Evolutionary conservation across 768 basidiomycete genomes (phyloP), one percentile per base, ranked within the genome.

Genomic region (Asterophora lycoperdoides): DNA sequence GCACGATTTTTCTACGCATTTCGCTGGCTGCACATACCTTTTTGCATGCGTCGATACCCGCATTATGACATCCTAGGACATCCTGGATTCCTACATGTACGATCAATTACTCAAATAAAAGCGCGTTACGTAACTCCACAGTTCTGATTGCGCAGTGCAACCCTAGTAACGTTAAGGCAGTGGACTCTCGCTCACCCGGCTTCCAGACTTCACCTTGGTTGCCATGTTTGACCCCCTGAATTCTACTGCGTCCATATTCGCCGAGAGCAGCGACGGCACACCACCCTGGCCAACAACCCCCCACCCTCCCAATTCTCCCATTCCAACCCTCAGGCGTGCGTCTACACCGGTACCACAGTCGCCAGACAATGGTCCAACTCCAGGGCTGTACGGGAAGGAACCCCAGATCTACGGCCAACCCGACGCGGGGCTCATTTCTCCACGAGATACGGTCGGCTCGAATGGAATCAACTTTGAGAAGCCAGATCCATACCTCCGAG

Each of bases 371-470:
- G 74, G 75, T 3, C 77, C 79, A 19, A 49, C 77, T 8, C 73
- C 74, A 18, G 83, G 83, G 13, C 63, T 80, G 8, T 90, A 86
- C 54, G 88, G 88, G 42, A 84, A 80, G 61, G 86, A 88, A 57
- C 86, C 90, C 0, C 85, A 86, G 65, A 89, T 93, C 52, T 93
- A 93, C 55, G 90, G 90, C 3, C 86, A 88, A 63, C 89, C 89
- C 1, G 86, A 87, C 44, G 78, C 84, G 35, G 90, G 91, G 2
- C 78, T 93, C 23, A 81, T 93, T 46, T 90, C 90, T 18, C 90
- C 90, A 9, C 68, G 78, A 47, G 75, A 80, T 1, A 80, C 80
- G 17, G 72, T 78, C 2, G 75, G 77, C 20, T 74, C 83, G 0
- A 90, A 89, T 62, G 90, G 90, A 5, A 63, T 71, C 28, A 82